Evolutionary conservation across 169 alveolate genomes (phyloP).

Genomic region (Plasmodium reichenowi): DNA sequence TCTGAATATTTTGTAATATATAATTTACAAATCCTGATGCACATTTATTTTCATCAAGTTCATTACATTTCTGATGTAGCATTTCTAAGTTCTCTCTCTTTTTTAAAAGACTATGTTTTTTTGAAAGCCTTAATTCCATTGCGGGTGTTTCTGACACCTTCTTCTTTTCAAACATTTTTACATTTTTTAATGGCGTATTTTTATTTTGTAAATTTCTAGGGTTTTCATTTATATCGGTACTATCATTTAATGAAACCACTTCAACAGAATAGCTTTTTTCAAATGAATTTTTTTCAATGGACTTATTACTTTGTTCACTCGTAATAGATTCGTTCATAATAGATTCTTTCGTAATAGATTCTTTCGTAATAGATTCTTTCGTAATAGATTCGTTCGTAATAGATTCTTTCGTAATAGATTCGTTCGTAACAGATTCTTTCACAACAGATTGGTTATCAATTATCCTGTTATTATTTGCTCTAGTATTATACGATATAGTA

Average conservation of each 20-base stretch:
- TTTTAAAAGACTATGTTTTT: slow-evolving; percentile 15
- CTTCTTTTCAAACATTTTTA: slow-evolving; percentile 14
- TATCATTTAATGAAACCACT: not conserved
- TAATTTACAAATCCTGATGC: slow-evolving; percentile 70
- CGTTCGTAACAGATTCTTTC: too few relatives aligned
- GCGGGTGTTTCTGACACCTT: slow-evolving; percentile 47
- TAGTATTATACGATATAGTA: too few relatives aligned
- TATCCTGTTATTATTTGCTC: too few relatives aligned
- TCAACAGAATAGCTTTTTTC: not conserved
- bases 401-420: too few relatives aligned
- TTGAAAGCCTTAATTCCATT: slow-evolving; percentile 25
- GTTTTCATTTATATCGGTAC: not conserved
- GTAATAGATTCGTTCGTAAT: too few relatives aligned
- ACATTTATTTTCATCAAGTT: slow-evolving; percentile 65
- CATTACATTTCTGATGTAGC: slow-evolving; percentile 16
- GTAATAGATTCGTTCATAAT: too few relatives aligned
- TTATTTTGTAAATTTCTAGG: not conserved
- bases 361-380: too few relatives aligned
- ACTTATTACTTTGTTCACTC: not conserved
- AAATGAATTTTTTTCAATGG: not conserved
- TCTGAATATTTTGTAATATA: slow-evolving; percentile 59
- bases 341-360: too few relatives aligned
- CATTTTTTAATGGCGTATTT: slow-evolving; percentile 6
- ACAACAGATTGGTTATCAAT: too few relatives aligned
- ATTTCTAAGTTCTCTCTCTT: slow-evolving; percentile 16